Evolutionary conservation across 176 grass and related monocot species (phyloP), one percentile per base, ranked within the genome.

Genomic region (Musa schizocarpa): DNA sequence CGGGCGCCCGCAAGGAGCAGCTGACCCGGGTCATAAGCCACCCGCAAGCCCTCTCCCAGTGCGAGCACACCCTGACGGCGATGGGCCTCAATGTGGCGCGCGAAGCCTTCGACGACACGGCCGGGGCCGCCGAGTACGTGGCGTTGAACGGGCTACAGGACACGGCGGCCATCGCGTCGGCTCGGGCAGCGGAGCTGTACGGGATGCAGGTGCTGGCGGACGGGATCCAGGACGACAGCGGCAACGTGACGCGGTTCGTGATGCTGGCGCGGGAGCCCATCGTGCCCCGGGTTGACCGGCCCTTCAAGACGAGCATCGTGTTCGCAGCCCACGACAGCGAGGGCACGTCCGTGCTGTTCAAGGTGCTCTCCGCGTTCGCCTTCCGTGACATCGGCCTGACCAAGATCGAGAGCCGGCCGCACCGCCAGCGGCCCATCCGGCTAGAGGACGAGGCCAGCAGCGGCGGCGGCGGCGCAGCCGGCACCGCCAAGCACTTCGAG

Each of bases 11-110:
- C 63, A 66, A 66, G 63, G 63, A 66, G 20, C 22, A 66, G 21
- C 19, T 66, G 20, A 66, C 63, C 63, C 63, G 63, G 20, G 63
- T 66, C 63, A 66, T 66, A 11, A 66, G 63, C 63, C 63, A 66
- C 20, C 63, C 63, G 21, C 63, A 66, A 22, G 63, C 63, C 63
- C 63, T 66, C 63, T 19, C 63, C 63, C 63, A 66, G 63, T 66
- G 63, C 63, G 63, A 66, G 63, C 63, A 24, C 63, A 12, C 63
- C 20, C 63, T 66, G 20, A 62, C 57, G 17, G 57, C 14, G 57
- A 19, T 17, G 57, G 57, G 12, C 57, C 20, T n/a, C 57, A 62
- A 8, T n/a, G 57, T 62, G 57, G 57, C 20, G 17, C 57, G 57
- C 57, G 57, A 62, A 9, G 57, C 57, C 57, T 62, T 19, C 57